Conservation (phyloP, 495 filamentous ascomycete genomes). For the Xanthoparmelia taractica region DNA sequence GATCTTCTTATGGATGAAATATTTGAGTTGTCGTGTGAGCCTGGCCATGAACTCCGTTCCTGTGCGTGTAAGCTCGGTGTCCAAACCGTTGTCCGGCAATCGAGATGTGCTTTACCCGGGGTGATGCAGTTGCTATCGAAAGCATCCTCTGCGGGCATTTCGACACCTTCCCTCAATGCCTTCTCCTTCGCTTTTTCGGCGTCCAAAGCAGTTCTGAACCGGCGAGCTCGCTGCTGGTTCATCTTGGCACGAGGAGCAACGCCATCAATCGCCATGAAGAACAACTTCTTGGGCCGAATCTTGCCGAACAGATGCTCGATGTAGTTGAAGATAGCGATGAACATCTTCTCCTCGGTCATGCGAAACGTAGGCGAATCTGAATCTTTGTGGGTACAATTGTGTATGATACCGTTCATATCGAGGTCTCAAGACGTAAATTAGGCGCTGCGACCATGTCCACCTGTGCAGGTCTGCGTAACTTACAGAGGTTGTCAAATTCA, state of each 20-base stretch:
- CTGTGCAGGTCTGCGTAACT: constrained; percentile 2
- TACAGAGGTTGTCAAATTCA: constrained; percentile 89
- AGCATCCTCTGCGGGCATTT: constrained; percentile 89
- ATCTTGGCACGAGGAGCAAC: constrained; percentile 98
- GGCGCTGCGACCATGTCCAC: neutral
- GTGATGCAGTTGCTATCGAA: constrained; percentile 99
- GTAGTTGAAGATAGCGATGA: constrained; percentile 99
- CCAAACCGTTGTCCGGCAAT: neutral
- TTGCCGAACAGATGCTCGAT: constrained; percentile 98
- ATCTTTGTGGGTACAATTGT: constrained; percentile 98
- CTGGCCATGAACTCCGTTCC: constrained; percentile 95
- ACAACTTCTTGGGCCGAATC: constrained; percentile 95
- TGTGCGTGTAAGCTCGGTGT: constrained; percentile 21
- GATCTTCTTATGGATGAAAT: constrained; percentile 98
- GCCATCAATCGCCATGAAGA: constrained; percentile 99
- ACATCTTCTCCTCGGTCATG: constrained; percentile 97
- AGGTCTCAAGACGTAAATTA: constrained; percentile 74
- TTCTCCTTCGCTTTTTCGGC: constrained; percentile 82
- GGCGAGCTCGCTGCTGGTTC: constrained; percentile 95
- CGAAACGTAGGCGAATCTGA: constrained; percentile 83
- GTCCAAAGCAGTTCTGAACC: constrained; percentile 91
- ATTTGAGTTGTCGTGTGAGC: constrained; percentile 87
- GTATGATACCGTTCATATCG: constrained; percentile 99
- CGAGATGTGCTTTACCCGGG: constrained; percentile 46
- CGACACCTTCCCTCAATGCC: constrained; percentile 75